Base-by-base conservation (phyloP, 1,284 basidiomycete genomes). In the Pseudozyma sp. region DNA sequence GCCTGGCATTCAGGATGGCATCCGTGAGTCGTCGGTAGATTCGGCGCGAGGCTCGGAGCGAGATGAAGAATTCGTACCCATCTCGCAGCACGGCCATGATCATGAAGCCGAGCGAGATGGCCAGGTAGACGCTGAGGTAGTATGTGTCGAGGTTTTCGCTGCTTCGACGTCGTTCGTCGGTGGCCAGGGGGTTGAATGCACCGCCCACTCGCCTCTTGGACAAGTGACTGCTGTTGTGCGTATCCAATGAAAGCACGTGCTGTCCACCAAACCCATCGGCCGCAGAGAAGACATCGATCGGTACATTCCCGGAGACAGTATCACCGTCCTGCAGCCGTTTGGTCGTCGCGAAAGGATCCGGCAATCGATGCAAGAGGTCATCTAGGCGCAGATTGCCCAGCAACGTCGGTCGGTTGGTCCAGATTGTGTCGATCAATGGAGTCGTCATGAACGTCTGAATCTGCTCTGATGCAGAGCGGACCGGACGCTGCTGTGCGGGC, bases 1-100 rank as follows among this genome's bases (percentile, higher is more conserved):
- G 81, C 53, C 53, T 90, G 1, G 95, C 94, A 77, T 94, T 94
- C 1, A 99, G 86, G 10, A 98, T 91, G 0, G 91, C 86, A 82
- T 94, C 91, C 43, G 98, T 87, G 50, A 99, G 88, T 42, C 86
- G 63, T 31, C 70, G 60, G 54, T 84, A 83, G 57, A 84, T 68
- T 13, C 49, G 53, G 29, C 71, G 56, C 4, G 82, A 83, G 7
- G 82, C 79, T 5, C 58, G 60, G 24, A 84, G 67, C 40, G 83
- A 80, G 24, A 79, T 77, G 31, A 50, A 70, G 50, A 77, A 72
- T 54, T 72, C 72, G 52, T 76, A 65, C 19, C 70, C 58, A 56
- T 84, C 79, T n/a, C 77, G 63, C 33, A 78, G 30, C 17, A 81
- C 64, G 34, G 68, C 65, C 68, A 82, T 61, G 13, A 58, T 52